These are phyloP conservation scores for Leccinum fibrillosum DNA, from an alignment of 768 basidiomycete species.

Conservation along the genomic window DNA sequence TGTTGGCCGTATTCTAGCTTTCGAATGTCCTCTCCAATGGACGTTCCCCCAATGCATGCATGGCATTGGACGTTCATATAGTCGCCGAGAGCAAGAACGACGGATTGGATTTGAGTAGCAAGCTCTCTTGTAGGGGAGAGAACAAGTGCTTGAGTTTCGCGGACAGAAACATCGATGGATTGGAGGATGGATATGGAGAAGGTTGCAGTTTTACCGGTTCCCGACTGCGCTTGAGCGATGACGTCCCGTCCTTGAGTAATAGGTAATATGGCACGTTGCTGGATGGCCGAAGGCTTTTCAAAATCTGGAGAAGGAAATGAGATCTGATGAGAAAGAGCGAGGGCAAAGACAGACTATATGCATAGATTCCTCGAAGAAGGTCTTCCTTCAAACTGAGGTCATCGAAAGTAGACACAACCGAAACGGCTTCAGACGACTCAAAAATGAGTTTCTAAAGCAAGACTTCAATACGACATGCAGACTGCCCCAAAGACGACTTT, in stretches of 20 bases:
- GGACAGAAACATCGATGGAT: slow-evolving; percentile 91
- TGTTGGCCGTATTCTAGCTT: slow-evolving; percentile 98
- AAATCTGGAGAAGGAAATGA: slow-evolving; percentile 54
- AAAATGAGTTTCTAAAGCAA: slow-evolving; percentile 79
- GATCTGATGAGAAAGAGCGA: not conserved
- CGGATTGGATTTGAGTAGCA: slow-evolving; percentile 98
- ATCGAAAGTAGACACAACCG: slow-evolving; percentile 85
- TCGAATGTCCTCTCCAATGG: slow-evolving; percentile 95
- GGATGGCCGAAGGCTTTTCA: slow-evolving; percentile 98
- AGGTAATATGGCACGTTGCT: slow-evolving; percentile 95
- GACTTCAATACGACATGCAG: not conserved
- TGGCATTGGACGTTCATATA: slow-evolving; percentile 99
- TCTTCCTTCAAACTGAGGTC: slow-evolving; percentile 93
- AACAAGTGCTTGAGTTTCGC: slow-evolving; percentile 95
- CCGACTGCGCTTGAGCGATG: slow-evolving; percentile 98
- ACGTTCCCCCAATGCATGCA: slow-evolving; percentile 96
- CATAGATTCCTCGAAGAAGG: slow-evolving; percentile 94
- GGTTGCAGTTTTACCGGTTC: slow-evolving; percentile 99
- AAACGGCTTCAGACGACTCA: slow-evolving; percentile 91
- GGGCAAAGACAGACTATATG: slow-evolving; percentile 70
- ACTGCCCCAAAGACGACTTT: slow-evolving; percentile 23
- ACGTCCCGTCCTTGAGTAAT: slow-evolving; percentile 96
- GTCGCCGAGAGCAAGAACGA: slow-evolving; percentile 93
- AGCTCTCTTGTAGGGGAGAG: slow-evolving; percentile 98
- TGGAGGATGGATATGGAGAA: slow-evolving; percentile 98